These are phyloP conservation scores for Tylopilus orsonianus DNA, from an alignment of 1,284 basidiomycete genomes.

Conservation along the genomic window DNA sequence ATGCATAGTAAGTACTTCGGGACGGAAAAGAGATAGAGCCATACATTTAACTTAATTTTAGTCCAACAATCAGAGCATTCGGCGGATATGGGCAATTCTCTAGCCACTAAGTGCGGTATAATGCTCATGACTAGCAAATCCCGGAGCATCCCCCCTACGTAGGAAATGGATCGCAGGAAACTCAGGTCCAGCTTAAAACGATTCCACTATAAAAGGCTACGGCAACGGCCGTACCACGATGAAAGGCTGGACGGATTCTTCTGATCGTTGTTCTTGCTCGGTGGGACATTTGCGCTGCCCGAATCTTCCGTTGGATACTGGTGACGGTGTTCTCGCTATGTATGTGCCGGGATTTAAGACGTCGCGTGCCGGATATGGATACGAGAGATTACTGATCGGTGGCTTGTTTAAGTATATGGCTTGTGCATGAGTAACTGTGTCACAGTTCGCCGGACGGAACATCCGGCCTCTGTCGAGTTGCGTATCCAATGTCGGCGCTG, in stretches of 20 bases:
- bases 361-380: slow-evolving; percentile 33
- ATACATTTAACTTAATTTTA: slow-evolving; percentile 27
- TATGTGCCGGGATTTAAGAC: slow-evolving; percentile 25
- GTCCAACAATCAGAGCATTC: slow-evolving; percentile 21
- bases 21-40: neutral
- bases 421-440: slow-evolving; percentile 10
- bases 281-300: neutral
- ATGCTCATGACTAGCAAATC: slow-evolving; percentile 24
- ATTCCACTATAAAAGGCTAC: slow-evolving; percentile 13
- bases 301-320: slow-evolving; percentile 8
- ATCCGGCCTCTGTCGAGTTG: slow-evolving; percentile 1
- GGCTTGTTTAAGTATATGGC: slow-evolving; percentile 18
- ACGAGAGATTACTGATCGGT: slow-evolving; percentile 22
- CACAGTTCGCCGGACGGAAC: neutral
- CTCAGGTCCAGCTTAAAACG: slow-evolving; percentile 4
- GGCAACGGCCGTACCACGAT: slow-evolving; percentile 19
- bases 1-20: slow-evolving; percentile 3
- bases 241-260: slow-evolving; percentile 3
- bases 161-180: slow-evolving; percentile 23
- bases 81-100: slow-evolving; percentile 21
- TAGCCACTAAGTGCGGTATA: slow-evolving; percentile 22
- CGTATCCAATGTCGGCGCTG: slow-evolving; percentile 12
- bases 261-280: slow-evolving; percentile 3
- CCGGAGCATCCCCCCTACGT: slow-evolving; percentile 15
- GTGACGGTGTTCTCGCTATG: slow-evolving; percentile 4